phyloP scores from a whole-genome alignment of 2,329 filamentous ascomycete genomes.

The Fusarium equiseti region DNA sequence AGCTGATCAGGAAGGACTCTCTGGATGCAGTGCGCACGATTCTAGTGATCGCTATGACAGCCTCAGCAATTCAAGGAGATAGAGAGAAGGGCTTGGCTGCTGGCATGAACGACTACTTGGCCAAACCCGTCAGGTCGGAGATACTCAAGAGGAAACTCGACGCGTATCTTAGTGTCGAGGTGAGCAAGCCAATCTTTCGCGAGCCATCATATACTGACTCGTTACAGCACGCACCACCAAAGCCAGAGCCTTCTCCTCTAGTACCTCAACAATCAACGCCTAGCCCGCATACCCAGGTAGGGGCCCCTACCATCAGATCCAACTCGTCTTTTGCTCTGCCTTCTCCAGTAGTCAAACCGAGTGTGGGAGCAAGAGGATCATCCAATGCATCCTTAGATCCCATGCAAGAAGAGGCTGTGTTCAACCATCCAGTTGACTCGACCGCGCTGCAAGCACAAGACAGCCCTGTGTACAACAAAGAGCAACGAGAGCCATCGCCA shows the following conservation, averaged over 20 bases:
- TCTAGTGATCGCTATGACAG: constrained; percentile 97
- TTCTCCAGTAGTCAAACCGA: constrained; percentile 14
- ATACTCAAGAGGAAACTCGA: constrained; percentile 86
- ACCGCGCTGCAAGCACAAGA: constrained; percentile 44
- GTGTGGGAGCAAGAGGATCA: constrained; percentile 4
- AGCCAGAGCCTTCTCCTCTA: constrained; percentile 14
- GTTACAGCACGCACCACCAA: constrained; percentile 26
- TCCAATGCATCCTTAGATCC: constrained; percentile 43
- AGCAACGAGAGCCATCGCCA: constrained; percentile 33
- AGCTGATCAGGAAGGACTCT: constrained; percentile 80
- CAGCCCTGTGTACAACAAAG: constrained; percentile 44
- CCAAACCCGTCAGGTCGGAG: constrained; percentile 92
- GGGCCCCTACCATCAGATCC: constrained; percentile 16
- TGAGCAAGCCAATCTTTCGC: constrained; percentile 27
- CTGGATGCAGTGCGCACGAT: constrained; percentile 83
- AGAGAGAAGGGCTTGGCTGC: constrained; percentile 94
- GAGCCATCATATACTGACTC: constrained; percentile 19
- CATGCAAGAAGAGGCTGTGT: constrained; percentile 51
- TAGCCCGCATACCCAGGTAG: constrained; percentile 20
- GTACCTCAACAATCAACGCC: constrained; percentile 11
- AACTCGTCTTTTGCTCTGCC: constrained; percentile 20
- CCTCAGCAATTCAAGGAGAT: constrained; percentile 92
- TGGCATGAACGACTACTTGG: constrained; percentile 97
- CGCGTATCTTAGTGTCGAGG: constrained; percentile 61
- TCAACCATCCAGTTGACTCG: constrained; percentile 50